A percentile compares a stretch with the other conserved stretches of the same genome.
These are phyloP conservation scores for Polyporus tsugae DNA, from an alignment of 1,284 basidiomycete species.

Conservation along the genomic window DNA sequence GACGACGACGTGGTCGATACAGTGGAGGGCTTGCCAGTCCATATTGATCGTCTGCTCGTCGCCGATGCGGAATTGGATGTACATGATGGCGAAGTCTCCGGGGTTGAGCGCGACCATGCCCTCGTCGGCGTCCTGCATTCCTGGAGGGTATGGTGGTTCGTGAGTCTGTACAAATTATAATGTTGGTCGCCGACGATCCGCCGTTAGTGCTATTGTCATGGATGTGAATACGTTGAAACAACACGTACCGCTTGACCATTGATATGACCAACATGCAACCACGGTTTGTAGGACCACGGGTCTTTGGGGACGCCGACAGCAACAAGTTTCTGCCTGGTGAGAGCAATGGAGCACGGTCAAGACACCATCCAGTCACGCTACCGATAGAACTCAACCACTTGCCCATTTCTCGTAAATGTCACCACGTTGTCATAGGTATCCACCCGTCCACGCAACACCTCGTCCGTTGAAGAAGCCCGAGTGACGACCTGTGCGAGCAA, in stretches of 20 bases:
- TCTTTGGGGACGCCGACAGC: neutral
- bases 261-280: neutral
- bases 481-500: conserved; percentile 15
- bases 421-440: neutral
- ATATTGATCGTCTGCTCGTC: neutral
- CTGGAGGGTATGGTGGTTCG: neutral
- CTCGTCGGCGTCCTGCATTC: neutral
- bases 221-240: too few species aligned
- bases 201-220: too few species aligned
- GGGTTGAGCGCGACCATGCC: conserved; percentile 6
- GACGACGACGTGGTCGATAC: neutral
- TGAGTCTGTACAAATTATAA: too few species aligned
- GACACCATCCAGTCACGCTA: too few species aligned
- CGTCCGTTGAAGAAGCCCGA: too few species aligned
- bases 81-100: conserved; percentile 4
- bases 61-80: conserved; percentile 11
- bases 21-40: neutral
- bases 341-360: neutral
- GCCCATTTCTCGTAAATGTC: neutral
- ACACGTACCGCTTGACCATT: neutral
- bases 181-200: too few species aligned
- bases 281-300: neutral
- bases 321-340: neutral
- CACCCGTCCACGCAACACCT: too few species aligned
- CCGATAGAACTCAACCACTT: too few species aligned